Evolutionary conservation across 768 basidiomycete species (phyloP), one percentile per base, ranked within the genome.

Genomic region (Rossbeevera mucosa): DNA sequence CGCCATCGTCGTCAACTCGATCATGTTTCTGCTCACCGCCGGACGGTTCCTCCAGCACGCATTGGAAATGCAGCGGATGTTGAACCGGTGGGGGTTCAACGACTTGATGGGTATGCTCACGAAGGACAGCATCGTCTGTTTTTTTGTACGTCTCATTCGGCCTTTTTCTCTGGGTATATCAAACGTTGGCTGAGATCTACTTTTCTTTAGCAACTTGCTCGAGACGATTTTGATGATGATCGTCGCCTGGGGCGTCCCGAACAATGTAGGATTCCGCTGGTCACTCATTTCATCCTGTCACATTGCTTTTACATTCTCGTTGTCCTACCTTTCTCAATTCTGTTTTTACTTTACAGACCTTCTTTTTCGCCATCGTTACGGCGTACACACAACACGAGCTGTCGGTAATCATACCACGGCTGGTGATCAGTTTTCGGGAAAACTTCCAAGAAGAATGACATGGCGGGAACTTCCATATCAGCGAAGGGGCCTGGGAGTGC

Each of bases 371-470:
- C 20, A 33, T 64, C 43, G 9, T 53, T 31, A 20, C 53, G 2
- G 59, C 63, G 5, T 62, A 59, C 43, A 59, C 51, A 8, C 50
- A 55, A 49, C 61, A 64, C 44, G 53, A 54, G 30, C 30, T 41
- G 12, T 50, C 59, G 0, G 54, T 64, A 46, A 51, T 58, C 41
- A 52, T 60, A 7, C 63, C 63, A 18, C 56, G 58, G 5, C 26
- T 60, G 22, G 51, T 62, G 21, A 48, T 65, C 52, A 58, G 56
- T 16, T 62, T 64, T n/a, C 52, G 51, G 20, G 52, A 64, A 47
- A 50, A 48, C 21, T 58, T 59, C 31, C 50, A 42, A 4, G 36
- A 53, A 36, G 7, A 1, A 36, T 9, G n/a, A n/a, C 33, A 0
- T 16, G 33, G 33, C 7, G 33, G 33, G 20, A 50, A 48, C 3